phyloP scores from a whole-genome alignment of 2,329 filamentous ascomycete species.

The Aspergillus arachidicola region DNA sequence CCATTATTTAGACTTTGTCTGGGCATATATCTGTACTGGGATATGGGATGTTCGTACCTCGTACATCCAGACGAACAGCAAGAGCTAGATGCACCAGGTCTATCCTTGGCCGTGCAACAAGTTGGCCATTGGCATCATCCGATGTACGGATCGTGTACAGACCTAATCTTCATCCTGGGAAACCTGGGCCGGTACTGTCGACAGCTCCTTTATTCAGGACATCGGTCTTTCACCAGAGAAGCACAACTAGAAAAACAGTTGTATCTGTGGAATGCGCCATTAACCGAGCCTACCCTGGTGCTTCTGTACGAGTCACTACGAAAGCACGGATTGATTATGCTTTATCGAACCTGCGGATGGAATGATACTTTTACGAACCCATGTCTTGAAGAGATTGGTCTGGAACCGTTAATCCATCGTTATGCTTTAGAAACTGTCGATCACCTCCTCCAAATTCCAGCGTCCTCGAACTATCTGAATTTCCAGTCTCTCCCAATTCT shows the following conservation, averaged over 20 bases:
- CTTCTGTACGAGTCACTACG: slow-evolving; percentile 14
- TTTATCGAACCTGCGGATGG: slow-evolving; percentile 13
- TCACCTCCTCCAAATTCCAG: slow-evolving; percentile 12
- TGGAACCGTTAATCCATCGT: slow-evolving; percentile 13
- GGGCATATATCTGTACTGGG: slow-evolving; percentile 18
- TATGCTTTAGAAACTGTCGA: slow-evolving; percentile 13
- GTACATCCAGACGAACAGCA: slow-evolving; percentile 10
- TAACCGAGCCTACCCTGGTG: slow-evolving; percentile 3
- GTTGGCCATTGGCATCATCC: slow-evolving; percentile 14
- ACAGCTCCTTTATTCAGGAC: slow-evolving; percentile 1
- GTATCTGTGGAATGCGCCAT: not conserved
- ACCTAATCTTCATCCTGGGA: slow-evolving; percentile 12
- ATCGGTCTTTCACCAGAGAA: slow-evolving; percentile 7
- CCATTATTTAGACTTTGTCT: not conserved
- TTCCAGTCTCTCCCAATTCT: slow-evolving; percentile 17
- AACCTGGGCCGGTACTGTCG: slow-evolving; percentile 17
- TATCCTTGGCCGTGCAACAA: slow-evolving; percentile 12
- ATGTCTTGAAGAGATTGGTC: not conserved
- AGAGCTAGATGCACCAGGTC: not conserved
- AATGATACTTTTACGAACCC: slow-evolving; percentile 1
- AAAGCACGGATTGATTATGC: slow-evolving; percentile 15
- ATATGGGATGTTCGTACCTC: slow-evolving; percentile 14
- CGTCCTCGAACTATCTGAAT: slow-evolving; percentile 10
- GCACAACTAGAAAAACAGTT: slow-evolving; percentile 8
- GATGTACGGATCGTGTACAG: slow-evolving; percentile 12